Evolutionary conservation across 2,329 filamentous ascomycete species (phyloP), one percentile per base, ranked within the genome.

Genomic region (Xylaria digitata): DNA sequence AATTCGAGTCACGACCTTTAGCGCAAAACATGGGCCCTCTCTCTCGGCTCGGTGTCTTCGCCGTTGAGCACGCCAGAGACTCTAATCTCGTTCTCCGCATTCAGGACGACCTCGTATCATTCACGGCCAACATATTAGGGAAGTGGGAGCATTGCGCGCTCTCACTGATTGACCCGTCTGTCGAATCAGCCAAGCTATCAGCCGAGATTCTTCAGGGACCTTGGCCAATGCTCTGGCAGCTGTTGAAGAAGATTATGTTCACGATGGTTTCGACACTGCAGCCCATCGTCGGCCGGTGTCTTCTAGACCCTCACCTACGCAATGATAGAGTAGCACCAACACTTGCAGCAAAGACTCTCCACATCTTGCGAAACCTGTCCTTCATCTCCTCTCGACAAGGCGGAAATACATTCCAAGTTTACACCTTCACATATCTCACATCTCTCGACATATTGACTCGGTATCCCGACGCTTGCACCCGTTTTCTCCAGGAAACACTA

Each of bases 371-470:
- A 32, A 91, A 92, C 73, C 81, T 96, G 21, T 93, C 90, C 79
- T 97, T 97, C 77, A 88, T 97, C 68, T 93, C 92, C 0, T 90
- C 89, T 15, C 86, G 92, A 45, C 86, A 92, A 62, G 90, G 91
- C 21, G 89, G 90, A 63, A 87, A 86, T 67, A 86, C 88, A 1
- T 97, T 96, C 74, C 92, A 94, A 61, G 91, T 93, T 65, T 95
- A 97, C 78, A 89, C 87, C 1, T 97, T 97, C 75, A 90, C 93
- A 30, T 93, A 94, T 73, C 85, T 96, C 23, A 89, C 92, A 0
- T 90, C 93, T 3, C 88, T 97, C 69, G 94, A 97, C 78, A 89
- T 94, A 45, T 85, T 97, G 5, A 85, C 90, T 8, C 87, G 89
- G n/a, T 91, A 92, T 72, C 86, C 90, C 0, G 81, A 83, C 11